Conservation (phyloP, 495 filamentous ascomycete species). For the Lentithecium fluviatile region DNA sequence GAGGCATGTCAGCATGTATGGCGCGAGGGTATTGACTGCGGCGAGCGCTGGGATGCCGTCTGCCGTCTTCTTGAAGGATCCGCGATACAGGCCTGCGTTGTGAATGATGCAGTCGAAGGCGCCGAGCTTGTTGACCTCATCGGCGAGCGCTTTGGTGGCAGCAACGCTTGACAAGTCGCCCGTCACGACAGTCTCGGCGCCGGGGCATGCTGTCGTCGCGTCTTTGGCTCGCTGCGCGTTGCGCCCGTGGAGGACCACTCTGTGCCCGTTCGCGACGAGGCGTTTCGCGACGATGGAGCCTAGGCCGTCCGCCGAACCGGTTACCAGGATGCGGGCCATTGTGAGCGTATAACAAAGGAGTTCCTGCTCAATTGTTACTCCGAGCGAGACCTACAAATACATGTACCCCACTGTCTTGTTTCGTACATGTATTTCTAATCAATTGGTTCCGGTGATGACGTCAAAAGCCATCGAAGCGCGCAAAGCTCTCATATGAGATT, state of each 20-base stretch:
- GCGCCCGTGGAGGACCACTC: slow-evolving; percentile 58
- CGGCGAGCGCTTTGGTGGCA: slow-evolving; percentile 55
- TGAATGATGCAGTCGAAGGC: slow-evolving; percentile 59
- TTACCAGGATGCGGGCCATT: slow-evolving; percentile 55
- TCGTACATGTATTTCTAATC: no score
- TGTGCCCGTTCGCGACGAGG: slow-evolving; percentile 54
- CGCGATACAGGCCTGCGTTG: slow-evolving; percentile 52
- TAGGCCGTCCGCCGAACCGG: slow-evolving; percentile 48
- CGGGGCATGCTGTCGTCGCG: slow-evolving; percentile 49
- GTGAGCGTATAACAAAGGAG: not conserved
- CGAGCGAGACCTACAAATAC: no score
- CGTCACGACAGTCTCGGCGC: slow-evolving; percentile 51
- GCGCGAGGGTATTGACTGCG: slow-evolving; percentile 57
- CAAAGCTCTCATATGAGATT: no score
- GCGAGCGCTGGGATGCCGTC: slow-evolving; percentile 55
- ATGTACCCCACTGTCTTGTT: no score
- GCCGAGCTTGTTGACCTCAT: slow-evolving; percentile 50
- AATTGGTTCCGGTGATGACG: no score
- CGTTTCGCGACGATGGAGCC: slow-evolving; percentile 52
- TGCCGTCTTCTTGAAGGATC: slow-evolving; percentile 29
- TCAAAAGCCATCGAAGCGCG: no score
- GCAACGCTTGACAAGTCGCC: slow-evolving; percentile 53
- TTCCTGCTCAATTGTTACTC: no score
- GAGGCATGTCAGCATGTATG: slow-evolving; percentile 57
- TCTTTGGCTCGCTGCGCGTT: slow-evolving; percentile 51